These are phyloP conservation scores for Leccinum ochraceum DNA, from an alignment of 768 basidiomycete species.

Conservation along the genomic window DNA sequence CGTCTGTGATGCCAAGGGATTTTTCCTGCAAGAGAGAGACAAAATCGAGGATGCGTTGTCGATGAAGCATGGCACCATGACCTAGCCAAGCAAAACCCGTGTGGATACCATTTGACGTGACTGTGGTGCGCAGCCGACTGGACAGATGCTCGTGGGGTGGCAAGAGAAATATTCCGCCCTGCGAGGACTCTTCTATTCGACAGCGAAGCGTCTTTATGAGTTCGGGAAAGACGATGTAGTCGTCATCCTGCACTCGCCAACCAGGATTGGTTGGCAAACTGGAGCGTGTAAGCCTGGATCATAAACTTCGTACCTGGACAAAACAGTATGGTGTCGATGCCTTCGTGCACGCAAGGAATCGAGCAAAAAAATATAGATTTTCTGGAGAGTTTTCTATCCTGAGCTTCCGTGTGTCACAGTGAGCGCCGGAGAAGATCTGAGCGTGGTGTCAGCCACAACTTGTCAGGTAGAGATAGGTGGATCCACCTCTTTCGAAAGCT, in stretches of 20 bases:
- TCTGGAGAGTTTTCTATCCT: conserved; percentile 55
- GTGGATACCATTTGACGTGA: conserved; percentile 40
- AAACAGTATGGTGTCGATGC: conserved; percentile 58
- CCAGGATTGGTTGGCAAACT: conserved; percentile 5
- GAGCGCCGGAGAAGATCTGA: conserved; percentile 44
- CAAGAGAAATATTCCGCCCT: conserved; percentile 49
- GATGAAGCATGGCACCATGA: conserved; percentile 56
- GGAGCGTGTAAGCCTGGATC: not conserved
- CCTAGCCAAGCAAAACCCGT: conserved; percentile 69
- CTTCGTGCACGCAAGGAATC: conserved; percentile 57
- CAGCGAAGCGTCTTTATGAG: conserved; percentile 52
- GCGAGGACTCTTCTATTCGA: conserved; percentile 34
- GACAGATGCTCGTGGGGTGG: conserved; percentile 64
- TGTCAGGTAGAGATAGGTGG: not conserved
- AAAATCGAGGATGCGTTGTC: conserved; percentile 46
- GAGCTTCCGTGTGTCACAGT: conserved; percentile 46
- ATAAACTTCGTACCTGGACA: conserved; percentile 47
- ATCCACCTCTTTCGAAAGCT: conserved; percentile 43
- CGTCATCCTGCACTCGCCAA: conserved; percentile 55
- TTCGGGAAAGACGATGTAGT: conserved; percentile 61
- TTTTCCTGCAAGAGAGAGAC: conserved; percentile 43
- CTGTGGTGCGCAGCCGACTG: conserved; percentile 47
- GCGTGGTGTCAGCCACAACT: not conserved
- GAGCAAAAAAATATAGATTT: conserved; percentile 63
- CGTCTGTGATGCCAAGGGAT: conserved; percentile 43